phyloP scores from a whole-genome alignment of 129 eudicot species.

The Chrysanthemum lavandulifolium region DNA sequence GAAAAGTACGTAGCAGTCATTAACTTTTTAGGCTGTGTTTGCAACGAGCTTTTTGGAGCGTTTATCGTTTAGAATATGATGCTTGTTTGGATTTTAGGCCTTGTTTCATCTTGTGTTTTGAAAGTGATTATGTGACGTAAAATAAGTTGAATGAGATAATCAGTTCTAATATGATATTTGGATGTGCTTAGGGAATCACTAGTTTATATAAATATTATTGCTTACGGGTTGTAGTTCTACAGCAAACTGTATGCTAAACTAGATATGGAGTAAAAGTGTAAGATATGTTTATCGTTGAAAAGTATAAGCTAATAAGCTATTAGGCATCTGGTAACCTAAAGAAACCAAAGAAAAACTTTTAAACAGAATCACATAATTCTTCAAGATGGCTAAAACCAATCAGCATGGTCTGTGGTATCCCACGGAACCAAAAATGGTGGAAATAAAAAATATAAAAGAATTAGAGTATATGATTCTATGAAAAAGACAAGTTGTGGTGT shows the following conservation, averaged over 20 bases:
- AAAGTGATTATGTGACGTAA: too few species aligned
- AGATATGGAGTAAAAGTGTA: slow-evolving; percentile 7
- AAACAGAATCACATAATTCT: slow-evolving; percentile 17
- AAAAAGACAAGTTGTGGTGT: slow-evolving; percentile 22
- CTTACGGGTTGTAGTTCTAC: too few species aligned
- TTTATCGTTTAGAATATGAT: too few species aligned
- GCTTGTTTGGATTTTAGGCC: too few species aligned
- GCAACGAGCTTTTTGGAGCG: neutral
- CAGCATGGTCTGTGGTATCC: slow-evolving; percentile 29
- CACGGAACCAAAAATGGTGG: slow-evolving; percentile 26
- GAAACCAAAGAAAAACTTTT: slow-evolving; percentile 1
- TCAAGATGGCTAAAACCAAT: slow-evolving; percentile 17
- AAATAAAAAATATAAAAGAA: slow-evolving; percentile 10
- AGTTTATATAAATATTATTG: too few species aligned
- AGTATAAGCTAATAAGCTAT: neutral
- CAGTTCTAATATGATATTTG: too few species aligned
- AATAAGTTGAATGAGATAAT: too few species aligned
- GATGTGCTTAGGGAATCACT: too few species aligned
- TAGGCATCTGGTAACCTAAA: slow-evolving; percentile 10
- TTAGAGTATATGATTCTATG: slow-evolving; percentile 33
- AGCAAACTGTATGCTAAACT: neutral
- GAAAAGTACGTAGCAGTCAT: too few species aligned
- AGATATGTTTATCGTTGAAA: slow-evolving; percentile 15
- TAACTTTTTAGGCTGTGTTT: too few species aligned
- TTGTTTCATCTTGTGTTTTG: too few species aligned